Evolutionary conservation across 2,329 filamentous ascomycete species (phyloP).

Genomic region (Alternaria arbusti): DNA sequence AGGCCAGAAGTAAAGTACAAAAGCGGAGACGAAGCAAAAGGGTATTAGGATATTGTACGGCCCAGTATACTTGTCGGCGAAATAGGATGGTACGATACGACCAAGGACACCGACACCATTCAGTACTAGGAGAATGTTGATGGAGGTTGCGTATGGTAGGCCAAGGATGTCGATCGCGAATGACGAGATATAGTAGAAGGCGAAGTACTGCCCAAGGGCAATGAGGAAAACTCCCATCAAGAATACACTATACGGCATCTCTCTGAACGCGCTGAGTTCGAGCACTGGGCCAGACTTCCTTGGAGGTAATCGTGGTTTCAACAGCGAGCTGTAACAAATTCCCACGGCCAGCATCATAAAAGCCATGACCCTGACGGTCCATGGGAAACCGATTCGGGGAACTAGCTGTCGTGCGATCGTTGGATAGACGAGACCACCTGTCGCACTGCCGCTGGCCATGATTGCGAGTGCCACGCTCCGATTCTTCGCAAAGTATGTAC

Average conservation of each 20-base stretch:
- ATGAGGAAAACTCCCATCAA: conserved; percentile 43
- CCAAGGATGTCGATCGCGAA: conserved; percentile 52
- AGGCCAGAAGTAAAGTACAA: conserved; percentile 64
- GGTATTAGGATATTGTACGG: conserved; percentile 64
- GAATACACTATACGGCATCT: conserved; percentile 50
- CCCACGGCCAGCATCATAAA: conserved; percentile 62
- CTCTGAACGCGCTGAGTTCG: conserved; percentile 51
- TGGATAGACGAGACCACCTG: conserved; percentile 70
- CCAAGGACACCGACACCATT: conserved; percentile 64
- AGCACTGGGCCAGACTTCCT: conserved; percentile 52
- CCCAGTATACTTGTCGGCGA: conserved; percentile 62
- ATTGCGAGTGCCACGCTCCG: conserved; percentile 66
- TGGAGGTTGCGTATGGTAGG: conserved; percentile 58
- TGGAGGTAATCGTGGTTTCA: conserved; percentile 53
- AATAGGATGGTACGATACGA: conserved; percentile 60
- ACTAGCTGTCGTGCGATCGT: conserved; percentile 61
- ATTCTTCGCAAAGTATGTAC: conserved; percentile 67
- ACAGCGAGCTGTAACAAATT: conserved; percentile 43
- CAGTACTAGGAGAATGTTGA: conserved; percentile 63
- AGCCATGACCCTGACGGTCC: conserved; percentile 68
- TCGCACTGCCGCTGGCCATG: conserved; percentile 64
- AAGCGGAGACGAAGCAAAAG: conserved; percentile 53
- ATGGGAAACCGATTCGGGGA: conserved; percentile 66
- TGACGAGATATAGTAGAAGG: conserved; percentile 54
- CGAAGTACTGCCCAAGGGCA: conserved; percentile 49